Evolutionary conservation across 768 basidiomycete genomes (phyloP), one percentile per base, ranked within the genome.

Genomic region (Jaapia argillacea): DNA sequence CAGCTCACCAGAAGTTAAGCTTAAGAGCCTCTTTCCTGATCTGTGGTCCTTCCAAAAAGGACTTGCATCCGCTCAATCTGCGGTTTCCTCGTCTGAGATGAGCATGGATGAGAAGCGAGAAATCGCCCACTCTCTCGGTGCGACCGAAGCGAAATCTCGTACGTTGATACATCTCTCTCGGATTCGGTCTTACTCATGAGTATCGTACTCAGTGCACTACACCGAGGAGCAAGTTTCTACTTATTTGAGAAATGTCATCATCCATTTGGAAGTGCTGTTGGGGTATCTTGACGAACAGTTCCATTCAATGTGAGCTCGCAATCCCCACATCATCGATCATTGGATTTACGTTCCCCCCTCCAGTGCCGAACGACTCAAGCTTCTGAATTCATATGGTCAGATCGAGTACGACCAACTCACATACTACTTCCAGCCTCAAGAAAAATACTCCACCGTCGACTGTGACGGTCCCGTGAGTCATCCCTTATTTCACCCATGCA

Each of bases 371-470:
- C 35, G 43, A 18, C 37, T 54, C 12, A 43, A 35, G 33, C 44
- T 54, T 16, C 40, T 45, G n/a, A 35, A 42, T 18, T 41, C 43
- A 6, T 50, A 51, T 28, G 53, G 50, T 5, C 44, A 53, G 7
- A 40, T 54, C 14, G 44, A 54, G 16, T 54, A 33, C 28, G 52
- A 54, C n/a, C 43, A 50, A 10, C 48, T 50, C 25, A 16, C n/a
- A 10, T 45, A 50, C 24, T 50, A 50, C 27, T 48, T 50, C 24
- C 14, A 50, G 14, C 37, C 13, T 23, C 39, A n/a, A 4, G 3
- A 1, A 3, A 48, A 39, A 22, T 50, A 40, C 21, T 36, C 48
- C n/a, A 40, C 24, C 7, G 2, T 4, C 7, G 12, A 36, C 4
- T 7, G 25, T 2, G 24, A 12, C 12, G 28, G 40, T 12, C 22